Percentiles rank a stretch among this genome's conserved stretches.
Conservation (phyloP, 2,329 filamentous ascomycete genomes). For the Didymella pinodella region DNA sequence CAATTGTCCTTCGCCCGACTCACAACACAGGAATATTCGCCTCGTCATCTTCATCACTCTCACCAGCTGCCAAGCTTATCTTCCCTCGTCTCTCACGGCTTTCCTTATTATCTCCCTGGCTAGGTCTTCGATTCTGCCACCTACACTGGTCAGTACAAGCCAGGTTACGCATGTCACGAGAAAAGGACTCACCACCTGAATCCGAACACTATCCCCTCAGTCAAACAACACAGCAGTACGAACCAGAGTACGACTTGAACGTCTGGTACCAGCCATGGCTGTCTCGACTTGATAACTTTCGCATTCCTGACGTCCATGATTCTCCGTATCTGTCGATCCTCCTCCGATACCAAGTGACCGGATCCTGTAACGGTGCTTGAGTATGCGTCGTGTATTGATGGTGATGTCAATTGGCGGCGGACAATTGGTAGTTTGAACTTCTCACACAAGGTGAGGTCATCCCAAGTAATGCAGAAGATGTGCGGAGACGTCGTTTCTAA, state of each 20-base stretch:
- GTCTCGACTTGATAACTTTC: too few relatives aligned
- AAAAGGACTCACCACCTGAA: constrained; percentile 4
- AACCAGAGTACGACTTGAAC: constrained; percentile 13
- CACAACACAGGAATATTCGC: constrained; percentile 9
- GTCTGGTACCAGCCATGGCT: constrained; percentile 6
- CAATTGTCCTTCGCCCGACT: not conserved
- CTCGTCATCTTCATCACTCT: constrained; percentile 15
- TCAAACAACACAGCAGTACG: constrained; percentile 11
- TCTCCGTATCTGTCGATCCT: not conserved
- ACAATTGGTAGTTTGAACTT: not conserved
- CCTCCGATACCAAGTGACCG: not conserved
- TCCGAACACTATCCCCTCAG: not conserved
- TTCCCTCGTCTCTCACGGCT: not conserved
- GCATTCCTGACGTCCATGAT: constrained; percentile 4
- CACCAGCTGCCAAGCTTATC: not conserved
- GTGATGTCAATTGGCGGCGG: not conserved
- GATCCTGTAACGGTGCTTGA: not conserved
- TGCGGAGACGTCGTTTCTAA: not conserved
- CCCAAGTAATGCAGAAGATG: not conserved
- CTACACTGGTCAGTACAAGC: constrained; percentile 1
- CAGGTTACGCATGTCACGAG: not conserved
- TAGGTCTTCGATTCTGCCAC: not conserved
- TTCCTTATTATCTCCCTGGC: too few relatives aligned
- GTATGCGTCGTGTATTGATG: not conserved
- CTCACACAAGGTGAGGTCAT: not conserved